Evolutionary conservation across 768 basidiomycete species (phyloP).

Genomic region (Naganishia vaughanmartiniae): DNA sequence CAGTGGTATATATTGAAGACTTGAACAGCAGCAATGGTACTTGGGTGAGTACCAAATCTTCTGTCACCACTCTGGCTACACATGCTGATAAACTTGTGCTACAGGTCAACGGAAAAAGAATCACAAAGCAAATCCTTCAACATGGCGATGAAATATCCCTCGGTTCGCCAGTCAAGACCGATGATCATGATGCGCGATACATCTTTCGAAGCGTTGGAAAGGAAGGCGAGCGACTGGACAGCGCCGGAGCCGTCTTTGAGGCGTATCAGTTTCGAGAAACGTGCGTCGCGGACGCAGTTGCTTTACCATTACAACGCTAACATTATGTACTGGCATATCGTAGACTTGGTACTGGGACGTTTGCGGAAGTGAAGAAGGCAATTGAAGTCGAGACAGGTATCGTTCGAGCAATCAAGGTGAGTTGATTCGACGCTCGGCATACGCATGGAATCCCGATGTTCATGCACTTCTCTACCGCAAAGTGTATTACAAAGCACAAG

Average conservation of each 20-base stretch:
- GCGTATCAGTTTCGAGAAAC: constrained; percentile 52
- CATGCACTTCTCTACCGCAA: constrained; percentile 34
- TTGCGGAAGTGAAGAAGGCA: constrained; percentile 84
- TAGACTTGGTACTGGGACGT: constrained; percentile 77
- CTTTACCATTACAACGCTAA: neutral
- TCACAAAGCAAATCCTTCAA: constrained; percentile 61
- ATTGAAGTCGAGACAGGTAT: constrained; percentile 67
- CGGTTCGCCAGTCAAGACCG: constrained; percentile 59
- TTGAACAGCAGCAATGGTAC: constrained; percentile 69
- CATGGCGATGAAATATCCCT: constrained; percentile 87
- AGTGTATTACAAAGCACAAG: constrained; percentile 50
- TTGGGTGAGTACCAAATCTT: constrained; percentile 51
- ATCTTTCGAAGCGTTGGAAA: constrained; percentile 47
- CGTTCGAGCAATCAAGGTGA: constrained; percentile 75
- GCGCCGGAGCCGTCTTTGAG: constrained; percentile 52
- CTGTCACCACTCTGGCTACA: neutral
- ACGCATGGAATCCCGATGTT: neutral
- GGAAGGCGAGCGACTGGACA: constrained; percentile 36
- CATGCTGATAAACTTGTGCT: too few species aligned
- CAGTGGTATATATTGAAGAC: constrained; percentile 50
- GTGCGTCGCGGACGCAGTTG: constrained; percentile 31
- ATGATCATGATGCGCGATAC: constrained; percentile 58
- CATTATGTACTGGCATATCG: constrained; percentile 38
- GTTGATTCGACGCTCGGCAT: constrained; percentile 19
- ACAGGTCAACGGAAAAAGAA: constrained; percentile 67